These are phyloP conservation scores for Tanacetum coccineum DNA, from an alignment of 129 eudicot genomes.

Conservation along the genomic window DNA sequence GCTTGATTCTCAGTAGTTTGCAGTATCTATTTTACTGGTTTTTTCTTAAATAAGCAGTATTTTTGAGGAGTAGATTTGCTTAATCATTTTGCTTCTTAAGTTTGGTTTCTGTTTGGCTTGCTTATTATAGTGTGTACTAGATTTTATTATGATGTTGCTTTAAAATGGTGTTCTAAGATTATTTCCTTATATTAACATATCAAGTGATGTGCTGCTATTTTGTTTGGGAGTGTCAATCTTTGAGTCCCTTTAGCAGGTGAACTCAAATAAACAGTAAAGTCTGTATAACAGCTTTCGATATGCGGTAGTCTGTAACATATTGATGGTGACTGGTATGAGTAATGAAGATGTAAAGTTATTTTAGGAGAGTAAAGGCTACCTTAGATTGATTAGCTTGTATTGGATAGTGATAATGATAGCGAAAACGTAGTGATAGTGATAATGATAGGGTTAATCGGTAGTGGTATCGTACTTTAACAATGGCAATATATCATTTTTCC, in stretches of 20 bases:
- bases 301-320: constrained; percentile 6
- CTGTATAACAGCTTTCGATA: constrained; percentile 4
- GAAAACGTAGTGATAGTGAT: constrained; percentile 16
- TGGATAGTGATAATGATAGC: constrained; percentile 30
- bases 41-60: constrained; percentile 48
- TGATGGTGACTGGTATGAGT: constrained; percentile 22
- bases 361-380: constrained; percentile 41
- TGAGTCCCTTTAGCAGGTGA: constrained; percentile 14
- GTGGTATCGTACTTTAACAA: constrained; percentile 66
- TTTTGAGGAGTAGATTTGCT: constrained; percentile 46
- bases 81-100: constrained; percentile 35
- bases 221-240: constrained; percentile 22
- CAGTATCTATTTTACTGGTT: constrained; percentile 44
- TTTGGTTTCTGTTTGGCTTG: constrained; percentile 57
- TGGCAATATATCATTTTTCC: constrained; percentile 81
- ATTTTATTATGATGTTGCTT: constrained; percentile 38
- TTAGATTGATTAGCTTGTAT: constrained; percentile 53
- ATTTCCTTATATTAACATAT: constrained; percentile 26
- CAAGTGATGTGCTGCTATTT: constrained; percentile 20
- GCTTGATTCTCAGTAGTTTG: constrained; percentile 67
- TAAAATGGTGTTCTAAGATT: constrained; percentile 33
- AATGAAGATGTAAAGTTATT: constrained; percentile 25
- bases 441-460: constrained; percentile 43
- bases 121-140: constrained; percentile 44
- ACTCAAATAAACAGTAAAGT: constrained; percentile 5